phyloP scores from a whole-genome alignment of 768 basidiomycete species.

The Royoungia palumana region DNA sequence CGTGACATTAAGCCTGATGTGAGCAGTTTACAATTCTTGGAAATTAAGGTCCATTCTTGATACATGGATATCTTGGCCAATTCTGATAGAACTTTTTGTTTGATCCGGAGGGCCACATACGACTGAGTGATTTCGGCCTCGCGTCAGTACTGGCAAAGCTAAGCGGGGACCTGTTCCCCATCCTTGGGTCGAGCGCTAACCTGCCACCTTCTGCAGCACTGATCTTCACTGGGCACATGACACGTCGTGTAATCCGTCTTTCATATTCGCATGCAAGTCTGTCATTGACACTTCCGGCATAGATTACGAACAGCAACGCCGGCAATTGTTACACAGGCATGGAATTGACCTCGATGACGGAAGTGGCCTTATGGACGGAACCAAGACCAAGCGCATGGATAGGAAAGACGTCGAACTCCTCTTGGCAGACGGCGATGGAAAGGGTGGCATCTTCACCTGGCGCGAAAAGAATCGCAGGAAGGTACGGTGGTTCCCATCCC shows the following conservation, averaged over 20 bases:
- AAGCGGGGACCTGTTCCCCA: conserved; percentile 21
- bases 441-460: conserved; percentile 90
- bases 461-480: conserved; percentile 90
- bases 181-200: conserved; percentile 16
- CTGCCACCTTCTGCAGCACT: conserved; percentile 48
- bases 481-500: conserved; percentile 45
- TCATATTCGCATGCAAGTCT: conserved; percentile 3
- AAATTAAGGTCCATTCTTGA: conserved; percentile 29
- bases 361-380: conserved; percentile 60
- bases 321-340: conserved; percentile 84
- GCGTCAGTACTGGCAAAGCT: conserved; percentile 59
- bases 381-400: conserved; percentile 74
- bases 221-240: conserved; percentile 98
- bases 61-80: conserved; percentile 21
- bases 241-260: conserved; percentile 62
- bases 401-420: conserved; percentile 78
- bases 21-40: conserved; percentile 31
- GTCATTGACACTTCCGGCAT: conserved; percentile 14
- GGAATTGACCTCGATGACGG: conserved; percentile 92
- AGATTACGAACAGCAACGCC: conserved; percentile 95
- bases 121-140: conserved; percentile 92
- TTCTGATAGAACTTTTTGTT: conserved; percentile 86
- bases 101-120: conserved; percentile 89
- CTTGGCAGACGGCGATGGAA: conserved; percentile 80
- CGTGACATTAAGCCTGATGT: conserved; percentile 97